These are phyloP conservation scores for Calonectria montana DNA, from an alignment of 2,329 filamentous ascomycete species.

Conservation along the genomic window DNA sequence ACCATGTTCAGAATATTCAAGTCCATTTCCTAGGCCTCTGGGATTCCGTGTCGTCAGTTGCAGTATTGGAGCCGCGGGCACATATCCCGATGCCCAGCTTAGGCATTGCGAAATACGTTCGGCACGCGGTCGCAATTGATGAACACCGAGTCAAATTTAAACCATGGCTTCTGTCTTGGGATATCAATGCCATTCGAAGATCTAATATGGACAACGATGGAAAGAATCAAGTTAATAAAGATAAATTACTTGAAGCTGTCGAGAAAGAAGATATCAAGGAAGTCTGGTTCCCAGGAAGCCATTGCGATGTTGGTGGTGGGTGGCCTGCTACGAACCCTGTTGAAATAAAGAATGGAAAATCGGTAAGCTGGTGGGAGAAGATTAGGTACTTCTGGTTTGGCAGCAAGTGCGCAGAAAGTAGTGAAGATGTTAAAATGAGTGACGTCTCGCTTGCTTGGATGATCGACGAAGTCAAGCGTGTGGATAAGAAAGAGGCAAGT, in stretches of 20 bases:
- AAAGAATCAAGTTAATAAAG: not conserved
- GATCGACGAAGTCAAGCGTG: not conserved
- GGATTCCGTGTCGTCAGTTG: conserved; percentile 65
- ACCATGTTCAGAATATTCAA: conserved; percentile 50
- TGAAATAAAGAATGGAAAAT: not conserved
- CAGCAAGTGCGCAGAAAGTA: not conserved
- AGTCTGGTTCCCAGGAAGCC: conserved; percentile 67
- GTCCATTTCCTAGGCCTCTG: conserved; percentile 67
- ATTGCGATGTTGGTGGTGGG: conserved; percentile 65
- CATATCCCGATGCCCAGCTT: conserved; percentile 50
- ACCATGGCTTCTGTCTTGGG: conserved; percentile 58
- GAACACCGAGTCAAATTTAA: conserved; percentile 68
- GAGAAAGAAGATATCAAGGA: conserved; percentile 49
- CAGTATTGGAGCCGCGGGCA: conserved; percentile 52
- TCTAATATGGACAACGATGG: no score
- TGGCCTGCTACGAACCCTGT: conserved; percentile 49
- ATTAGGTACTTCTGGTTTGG: not conserved
- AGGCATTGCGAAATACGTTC: conserved; percentile 57
- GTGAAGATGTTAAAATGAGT: not conserved
- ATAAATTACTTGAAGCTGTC: no score
- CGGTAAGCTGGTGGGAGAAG: not conserved
- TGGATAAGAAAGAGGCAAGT: not conserved
- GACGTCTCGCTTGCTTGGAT: not conserved
- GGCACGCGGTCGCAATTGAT: conserved; percentile 65
- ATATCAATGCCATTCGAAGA: conserved; percentile 48